phyloP scores from a whole-genome alignment of 257 asterid species.

The Apocynum venetum region DNA sequence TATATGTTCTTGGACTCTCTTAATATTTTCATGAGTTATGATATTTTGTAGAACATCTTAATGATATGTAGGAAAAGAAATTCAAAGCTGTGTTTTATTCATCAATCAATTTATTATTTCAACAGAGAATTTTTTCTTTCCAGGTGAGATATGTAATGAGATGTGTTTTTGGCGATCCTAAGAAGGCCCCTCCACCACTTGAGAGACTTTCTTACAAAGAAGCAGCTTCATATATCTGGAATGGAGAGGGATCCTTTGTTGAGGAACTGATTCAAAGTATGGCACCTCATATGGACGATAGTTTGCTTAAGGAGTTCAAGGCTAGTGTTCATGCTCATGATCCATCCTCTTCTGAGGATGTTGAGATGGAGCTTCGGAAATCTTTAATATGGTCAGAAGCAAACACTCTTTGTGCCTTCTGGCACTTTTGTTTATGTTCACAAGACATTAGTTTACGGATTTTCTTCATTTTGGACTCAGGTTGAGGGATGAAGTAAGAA shows the following conservation, averaged over 20 bases:
- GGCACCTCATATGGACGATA: constrained; percentile 83
- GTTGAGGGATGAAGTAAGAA: constrained; percentile 97
- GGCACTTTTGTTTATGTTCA: background rate
- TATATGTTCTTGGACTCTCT: background rate
- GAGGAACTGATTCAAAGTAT: constrained; percentile 78
- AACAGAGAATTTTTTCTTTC: background rate
- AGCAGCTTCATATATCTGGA: constrained; percentile 76
- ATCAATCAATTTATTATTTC: background rate
- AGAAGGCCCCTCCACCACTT: constrained; percentile 91
- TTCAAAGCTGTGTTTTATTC: background rate
- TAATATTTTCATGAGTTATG: background rate
- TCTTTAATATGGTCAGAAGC: constrained; percentile 80
- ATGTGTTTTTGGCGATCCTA: constrained; percentile 89
- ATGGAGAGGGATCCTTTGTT: constrained; percentile 86
- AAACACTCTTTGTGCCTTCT: constrained; percentile 1
- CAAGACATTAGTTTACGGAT: constrained; percentile 8
- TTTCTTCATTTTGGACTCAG: constrained; percentile 36
- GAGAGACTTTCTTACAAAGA: constrained; percentile 79
- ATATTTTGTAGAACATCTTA: background rate
- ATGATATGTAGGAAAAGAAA: background rate
- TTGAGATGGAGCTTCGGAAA: constrained; percentile 55
- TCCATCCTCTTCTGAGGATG: constrained; percentile 70
- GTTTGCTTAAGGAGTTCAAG: constrained; percentile 59
- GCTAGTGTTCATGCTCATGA: constrained; percentile 73
- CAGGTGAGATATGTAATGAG: constrained; percentile 98